These are phyloP conservation scores for Sanguinoderma infundibulare DNA, from an alignment of 1,284 basidiomycete genomes.

Conservation along the genomic window DNA sequence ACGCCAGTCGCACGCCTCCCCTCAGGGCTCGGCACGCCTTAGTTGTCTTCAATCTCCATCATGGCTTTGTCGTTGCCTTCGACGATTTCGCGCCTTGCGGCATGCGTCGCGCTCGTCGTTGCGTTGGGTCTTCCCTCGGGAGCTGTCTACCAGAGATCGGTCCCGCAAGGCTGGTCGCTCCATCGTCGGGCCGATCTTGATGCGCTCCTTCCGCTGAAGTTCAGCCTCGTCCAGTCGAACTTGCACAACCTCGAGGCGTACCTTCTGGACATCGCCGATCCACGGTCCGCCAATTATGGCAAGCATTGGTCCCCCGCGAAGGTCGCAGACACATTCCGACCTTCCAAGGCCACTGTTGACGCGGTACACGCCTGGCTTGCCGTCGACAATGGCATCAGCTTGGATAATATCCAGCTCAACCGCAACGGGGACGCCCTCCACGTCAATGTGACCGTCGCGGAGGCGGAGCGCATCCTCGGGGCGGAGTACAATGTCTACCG, in stretches of 20 bases:
- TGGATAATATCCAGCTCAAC: conserved; percentile 37
- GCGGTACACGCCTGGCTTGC: conserved; percentile 37
- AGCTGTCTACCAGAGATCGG: background rate
- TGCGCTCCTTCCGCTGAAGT: conserved; percentile 7
- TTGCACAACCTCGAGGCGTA: conserved; percentile 43
- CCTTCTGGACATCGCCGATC: conserved; percentile 49
- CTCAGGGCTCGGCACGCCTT: background rate
- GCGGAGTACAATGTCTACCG: conserved; percentile 51
- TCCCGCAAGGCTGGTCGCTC: conserved; percentile 9
- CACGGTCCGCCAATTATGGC: conserved; percentile 44
- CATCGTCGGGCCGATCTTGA: conserved; percentile 8
- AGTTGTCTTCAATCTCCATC: background rate
- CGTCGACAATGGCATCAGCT: conserved; percentile 34
- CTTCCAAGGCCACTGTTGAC: conserved; percentile 43
- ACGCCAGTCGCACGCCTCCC: background rate
- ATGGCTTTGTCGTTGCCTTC: background rate
- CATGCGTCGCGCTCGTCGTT: background rate
- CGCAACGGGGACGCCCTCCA: conserved; percentile 45
- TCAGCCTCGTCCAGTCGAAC: conserved; percentile 50
- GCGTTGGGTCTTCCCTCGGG: background rate
- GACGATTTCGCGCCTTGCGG: background rate
- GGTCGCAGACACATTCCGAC: conserved; percentile 46
- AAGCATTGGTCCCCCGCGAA: conserved; percentile 44
- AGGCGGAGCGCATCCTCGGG: conserved; percentile 48
- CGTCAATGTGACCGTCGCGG: conserved; percentile 45